These are phyloP conservation scores for Trichocladium antarcticum DNA, from an alignment of 495 filamentous ascomycete species.

Conservation along the genomic window DNA sequence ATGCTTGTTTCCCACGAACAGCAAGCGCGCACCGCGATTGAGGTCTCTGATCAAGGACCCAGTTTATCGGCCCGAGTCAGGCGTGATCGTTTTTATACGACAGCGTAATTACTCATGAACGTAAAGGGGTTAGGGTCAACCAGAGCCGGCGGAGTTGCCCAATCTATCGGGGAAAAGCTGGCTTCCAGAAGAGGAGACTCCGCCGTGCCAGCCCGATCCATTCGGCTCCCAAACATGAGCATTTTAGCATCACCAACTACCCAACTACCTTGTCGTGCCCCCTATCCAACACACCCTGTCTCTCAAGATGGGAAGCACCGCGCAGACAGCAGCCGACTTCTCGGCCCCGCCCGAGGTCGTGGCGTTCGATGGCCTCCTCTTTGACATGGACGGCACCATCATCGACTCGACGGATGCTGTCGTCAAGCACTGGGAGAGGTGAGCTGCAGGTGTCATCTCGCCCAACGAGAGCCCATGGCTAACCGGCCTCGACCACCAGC, in stretches of 20 bases:
- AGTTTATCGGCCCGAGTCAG: neutral
- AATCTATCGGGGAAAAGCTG: neutral
- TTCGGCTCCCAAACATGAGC: neutral
- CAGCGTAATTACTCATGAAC: constrained; percentile 16
- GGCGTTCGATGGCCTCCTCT: constrained; percentile 67
- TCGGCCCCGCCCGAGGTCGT: constrained; percentile 48
- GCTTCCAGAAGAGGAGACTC: constrained; percentile 3
- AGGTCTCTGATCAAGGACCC: too few relatives aligned
- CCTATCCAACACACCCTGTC: neutral
- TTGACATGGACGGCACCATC: constrained; percentile 87
- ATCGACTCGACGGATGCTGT: constrained; percentile 75
- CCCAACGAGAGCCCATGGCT: constrained; percentile 2
- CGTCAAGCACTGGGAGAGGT: constrained; percentile 85
- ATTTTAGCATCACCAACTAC: neutral
- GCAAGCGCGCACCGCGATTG: too few relatives aligned
- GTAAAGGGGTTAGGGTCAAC: constrained; percentile 2
- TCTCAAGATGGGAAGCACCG: constrained; percentile 17
- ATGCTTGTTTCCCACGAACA: too few relatives aligned
- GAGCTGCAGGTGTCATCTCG: constrained; percentile 16
- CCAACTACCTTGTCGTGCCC: neutral
- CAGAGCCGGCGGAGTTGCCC: constrained; percentile 14
- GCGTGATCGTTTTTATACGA: neutral
- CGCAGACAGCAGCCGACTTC: constrained; percentile 27
- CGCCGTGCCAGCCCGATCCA: constrained; percentile 1
- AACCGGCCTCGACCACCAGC: constrained; percentile 32